Evolutionary conservation across 257 asterid species (phyloP).

Genomic region (Vinca minor): DNA sequence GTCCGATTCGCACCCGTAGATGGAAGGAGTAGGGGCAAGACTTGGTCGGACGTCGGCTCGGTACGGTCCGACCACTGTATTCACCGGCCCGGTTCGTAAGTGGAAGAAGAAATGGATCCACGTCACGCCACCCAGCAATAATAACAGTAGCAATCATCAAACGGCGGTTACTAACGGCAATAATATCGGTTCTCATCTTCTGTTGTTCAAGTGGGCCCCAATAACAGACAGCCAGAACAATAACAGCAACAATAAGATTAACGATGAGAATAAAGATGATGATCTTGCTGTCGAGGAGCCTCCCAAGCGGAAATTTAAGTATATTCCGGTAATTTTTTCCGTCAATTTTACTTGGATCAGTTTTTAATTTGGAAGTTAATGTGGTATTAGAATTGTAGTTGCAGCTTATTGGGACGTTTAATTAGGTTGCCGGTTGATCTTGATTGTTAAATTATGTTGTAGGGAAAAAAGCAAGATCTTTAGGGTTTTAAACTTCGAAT

Average conservation of each 20-base stretch:
- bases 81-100: conserved; percentile 84
- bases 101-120: conserved; percentile 73
- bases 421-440: neutral
- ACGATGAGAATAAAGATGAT: conserved; percentile 30
- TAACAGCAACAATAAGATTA: conserved; percentile 18
- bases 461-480: neutral
- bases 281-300: conserved; percentile 44
- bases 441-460: neutral
- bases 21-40: conserved; percentile 95
- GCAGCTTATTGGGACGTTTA: neutral
- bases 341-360: neutral
- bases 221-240: conserved; percentile 38
- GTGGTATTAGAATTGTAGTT: neutral
- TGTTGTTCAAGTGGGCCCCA: conserved; percentile 80
- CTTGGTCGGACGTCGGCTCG: conserved; percentile 80
- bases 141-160: conserved; percentile 8
- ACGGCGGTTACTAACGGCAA: conserved; percentile 36
- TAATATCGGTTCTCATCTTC: conserved; percentile 46
- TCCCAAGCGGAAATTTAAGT: conserved; percentile 67
- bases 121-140: conserved; percentile 31
- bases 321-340: conserved; percentile 73
- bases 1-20: conserved; percentile 24
- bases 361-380: conserved; percentile 5
- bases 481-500: conserved; percentile 14
- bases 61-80: conserved; percentile 83